phyloP scores from a whole-genome alignment of 2,329 filamentous ascomycete species.

The Pseudopithomyces chartarum region DNA sequence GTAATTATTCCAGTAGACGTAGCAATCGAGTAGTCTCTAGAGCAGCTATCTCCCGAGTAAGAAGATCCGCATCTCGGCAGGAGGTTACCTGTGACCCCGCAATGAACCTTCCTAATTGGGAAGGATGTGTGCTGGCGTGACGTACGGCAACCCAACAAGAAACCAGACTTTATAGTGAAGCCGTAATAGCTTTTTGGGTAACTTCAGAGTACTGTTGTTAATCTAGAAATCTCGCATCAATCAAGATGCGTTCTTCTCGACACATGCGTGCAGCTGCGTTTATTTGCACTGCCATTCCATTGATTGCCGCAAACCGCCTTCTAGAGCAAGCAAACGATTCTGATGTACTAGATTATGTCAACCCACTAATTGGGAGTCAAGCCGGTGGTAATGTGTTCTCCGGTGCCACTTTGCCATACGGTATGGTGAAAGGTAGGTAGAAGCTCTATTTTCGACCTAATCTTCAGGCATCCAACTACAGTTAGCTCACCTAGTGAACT shows the following conservation, averaged over 20 bases:
- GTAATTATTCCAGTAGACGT: too few relatives aligned
- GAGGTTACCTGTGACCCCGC: slow-evolving; percentile 31
- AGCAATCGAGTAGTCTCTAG: neutral
- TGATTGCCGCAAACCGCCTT: neutral
- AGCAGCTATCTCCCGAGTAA: neutral
- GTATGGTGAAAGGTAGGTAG: slow-evolving; percentile 49
- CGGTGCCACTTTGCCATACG: slow-evolving; percentile 53
- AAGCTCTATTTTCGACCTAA: neutral
- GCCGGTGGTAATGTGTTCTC: slow-evolving; percentile 54
- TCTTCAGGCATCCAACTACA: neutral
- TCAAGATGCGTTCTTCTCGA: slow-evolving; percentile 1
- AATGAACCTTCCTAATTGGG: slow-evolving; percentile 25
- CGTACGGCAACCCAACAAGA: slow-evolving; percentile 5
- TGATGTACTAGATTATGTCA: slow-evolving; percentile 44
- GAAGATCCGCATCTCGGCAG: neutral
- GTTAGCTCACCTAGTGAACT: too few relatives aligned
- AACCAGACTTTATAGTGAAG: slow-evolving; percentile 26
- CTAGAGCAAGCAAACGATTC: slow-evolving; percentile 13
- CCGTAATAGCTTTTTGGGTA: slow-evolving; percentile 20
- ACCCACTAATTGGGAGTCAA: slow-evolving; percentile 51
- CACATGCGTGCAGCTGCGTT: neutral
- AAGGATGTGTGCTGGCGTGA: slow-evolving; percentile 26
- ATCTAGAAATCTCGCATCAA: neutral
- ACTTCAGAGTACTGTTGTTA: neutral
- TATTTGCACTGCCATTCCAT: neutral